phyloP scores from a whole-genome alignment of 768 basidiomycete genomes.

The Flagelloscypha sp. region DNA sequence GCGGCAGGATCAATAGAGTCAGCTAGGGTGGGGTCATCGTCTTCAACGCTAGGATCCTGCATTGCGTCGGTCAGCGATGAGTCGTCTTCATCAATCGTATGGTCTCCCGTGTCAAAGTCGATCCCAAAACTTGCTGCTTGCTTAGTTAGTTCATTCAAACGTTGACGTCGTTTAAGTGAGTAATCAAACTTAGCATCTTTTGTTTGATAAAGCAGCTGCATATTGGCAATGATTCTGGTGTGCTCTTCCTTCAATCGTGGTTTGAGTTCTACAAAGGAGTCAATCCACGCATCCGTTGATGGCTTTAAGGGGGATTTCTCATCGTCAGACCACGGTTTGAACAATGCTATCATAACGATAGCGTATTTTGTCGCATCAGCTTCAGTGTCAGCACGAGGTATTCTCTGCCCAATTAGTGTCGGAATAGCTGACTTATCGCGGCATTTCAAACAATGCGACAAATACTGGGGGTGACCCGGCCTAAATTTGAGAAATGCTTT shows the following conservation, averaged over 20 bases:
- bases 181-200: conserved; percentile 7
- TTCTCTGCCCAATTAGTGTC: conserved; percentile 7
- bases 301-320: conserved; percentile 6
- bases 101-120: not conserved
- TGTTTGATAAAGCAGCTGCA: conserved; percentile 12
- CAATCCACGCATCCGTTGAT: not conserved
- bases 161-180: conserved; percentile 4
- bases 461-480: conserved; percentile 7
- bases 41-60: no score
- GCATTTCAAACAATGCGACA: conserved; percentile 6
- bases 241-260: not conserved
- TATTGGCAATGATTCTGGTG: conserved; percentile 4
- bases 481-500: conserved; percentile 7
- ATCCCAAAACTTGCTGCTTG: not conserved
- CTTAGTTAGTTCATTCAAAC: not conserved
- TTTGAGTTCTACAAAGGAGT: conserved; percentile 1
- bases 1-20: no score
- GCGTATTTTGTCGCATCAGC: conserved; percentile 5
- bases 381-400: conserved; percentile 4
- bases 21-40: no score
- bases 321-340: conserved; percentile 6
- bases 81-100: conserved; percentile 2
- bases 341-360: conserved; percentile 4
- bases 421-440: conserved; percentile 2
- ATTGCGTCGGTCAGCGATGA: no score